Base-by-base conservation (phyloP, 2,329 filamentous ascomycete genomes). In the Ustulina deusta region DNA sequence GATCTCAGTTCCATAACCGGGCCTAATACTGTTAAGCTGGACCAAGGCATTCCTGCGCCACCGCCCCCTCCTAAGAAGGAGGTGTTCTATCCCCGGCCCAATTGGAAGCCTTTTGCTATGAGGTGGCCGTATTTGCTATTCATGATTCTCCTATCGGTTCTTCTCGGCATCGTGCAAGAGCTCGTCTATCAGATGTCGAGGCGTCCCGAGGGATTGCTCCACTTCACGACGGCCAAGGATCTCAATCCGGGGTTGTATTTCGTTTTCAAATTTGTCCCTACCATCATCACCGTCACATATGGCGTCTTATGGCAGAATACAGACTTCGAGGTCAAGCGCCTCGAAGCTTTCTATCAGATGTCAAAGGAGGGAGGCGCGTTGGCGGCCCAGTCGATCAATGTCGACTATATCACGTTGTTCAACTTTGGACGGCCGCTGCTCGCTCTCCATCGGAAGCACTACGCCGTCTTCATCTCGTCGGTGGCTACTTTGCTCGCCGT, bases 381-480 rank as follows among this genome's bases (percentile, higher is more conserved):
- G 22, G 89, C 89, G 0, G 86, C 85, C 44, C 86, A 89, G 74
- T 91, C 89, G 0, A 86, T 93, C 74, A 93, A 93, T 70, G 90
- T 92, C 68, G 90, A 93, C 77, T 93, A 93, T 67, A 84, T 92
- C 51, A 92, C 90, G 5, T 85, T 88, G 72, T 87, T 90, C 79
- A 89, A 85, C 73, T 88, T 91, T 73, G 78, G 90, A 44, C 84
- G 90, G 2, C 91, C 91, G 0, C 78, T 93, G 4, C 83, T 85
- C 52, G 90, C 91, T 0, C 74, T 92, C 2, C 82, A 82, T 67
- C 85, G 87, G 69, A 84, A 83, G 51, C 91, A 93, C 73, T 91
- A 89, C 75, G 90, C 91, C 0, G 91, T 93, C 6, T 86, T 86
- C 0, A 81, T 90, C 15, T 92, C 89, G 0, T 91, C 90, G 0